Evolutionary conservation across 305 asterid species (phyloP).

Genomic region (Fraxinus nigra): DNA sequence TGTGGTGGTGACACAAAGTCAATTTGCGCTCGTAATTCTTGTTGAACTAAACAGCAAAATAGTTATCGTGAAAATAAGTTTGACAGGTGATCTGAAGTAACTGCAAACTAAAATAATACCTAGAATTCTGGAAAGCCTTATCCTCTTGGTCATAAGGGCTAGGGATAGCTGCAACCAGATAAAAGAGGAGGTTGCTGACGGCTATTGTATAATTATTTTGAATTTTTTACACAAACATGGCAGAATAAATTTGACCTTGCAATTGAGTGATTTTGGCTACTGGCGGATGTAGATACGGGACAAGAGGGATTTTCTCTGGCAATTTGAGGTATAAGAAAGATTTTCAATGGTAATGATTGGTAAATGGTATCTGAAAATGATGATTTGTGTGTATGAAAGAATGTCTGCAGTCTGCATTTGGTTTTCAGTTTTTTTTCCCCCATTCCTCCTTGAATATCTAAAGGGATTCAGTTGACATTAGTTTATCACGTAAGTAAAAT

Average conservation of each 20-base stretch:
- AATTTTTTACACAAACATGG: not conserved
- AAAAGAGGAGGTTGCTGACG: not conserved
- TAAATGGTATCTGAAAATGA: not conserved
- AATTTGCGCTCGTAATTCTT: not conserved
- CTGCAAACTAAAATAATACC: not conserved
- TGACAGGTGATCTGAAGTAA: not conserved
- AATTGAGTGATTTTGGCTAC: not conserved
- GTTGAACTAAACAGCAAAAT: not conserved
- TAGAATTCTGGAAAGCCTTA: not conserved
- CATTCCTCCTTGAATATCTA: not conserved
- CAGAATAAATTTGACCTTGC: not conserved
- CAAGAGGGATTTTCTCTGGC: not conserved
- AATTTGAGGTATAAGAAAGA: not conserved
- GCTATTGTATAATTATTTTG: not conserved
- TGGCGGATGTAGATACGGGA: not conserved
- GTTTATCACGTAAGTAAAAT: conserved; percentile 5
- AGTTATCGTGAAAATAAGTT: not conserved
- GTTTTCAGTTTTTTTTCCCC: not conserved
- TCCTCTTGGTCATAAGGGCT: not conserved
- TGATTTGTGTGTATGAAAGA: not conserved
- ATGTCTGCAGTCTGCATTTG: not conserved
- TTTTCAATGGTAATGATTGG: not conserved
- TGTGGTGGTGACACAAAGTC: not conserved
- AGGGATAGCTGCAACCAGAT: not conserved
- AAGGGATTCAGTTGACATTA: not conserved